These are phyloP conservation scores for Fraxinus xanthoxyloides DNA, from an alignment of 305 asterid species.

Conservation along the genomic window DNA sequence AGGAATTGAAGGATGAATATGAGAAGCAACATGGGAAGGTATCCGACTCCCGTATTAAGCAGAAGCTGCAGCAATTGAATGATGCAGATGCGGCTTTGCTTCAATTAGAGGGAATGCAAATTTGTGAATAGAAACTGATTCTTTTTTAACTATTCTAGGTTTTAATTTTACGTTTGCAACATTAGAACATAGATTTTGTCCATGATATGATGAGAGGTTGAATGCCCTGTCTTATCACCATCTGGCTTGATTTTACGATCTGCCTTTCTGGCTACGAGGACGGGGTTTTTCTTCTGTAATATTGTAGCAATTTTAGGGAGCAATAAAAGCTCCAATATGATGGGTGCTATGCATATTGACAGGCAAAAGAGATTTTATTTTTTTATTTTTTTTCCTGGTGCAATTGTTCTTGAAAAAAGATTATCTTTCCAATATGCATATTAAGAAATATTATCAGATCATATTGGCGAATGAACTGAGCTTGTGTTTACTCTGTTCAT, in stretches of 20 bases:
- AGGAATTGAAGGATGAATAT: constrained; percentile 60
- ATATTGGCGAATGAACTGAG: not conserved
- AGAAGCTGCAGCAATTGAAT: constrained; percentile 31
- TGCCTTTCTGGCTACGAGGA: not conserved
- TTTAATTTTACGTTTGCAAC: not conserved
- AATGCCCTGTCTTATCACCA: not conserved
- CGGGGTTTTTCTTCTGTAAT: not conserved
- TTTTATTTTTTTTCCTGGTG: not conserved
- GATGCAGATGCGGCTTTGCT: not conserved
- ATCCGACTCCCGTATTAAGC: constrained; percentile 38
- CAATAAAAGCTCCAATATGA: not conserved
- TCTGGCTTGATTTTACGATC: not conserved
- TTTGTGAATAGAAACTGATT: constrained; percentile 27
- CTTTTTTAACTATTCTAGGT: constrained; percentile 24
- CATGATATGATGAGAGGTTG: not conserved
- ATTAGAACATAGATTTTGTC: not conserved
- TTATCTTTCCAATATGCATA: not conserved
- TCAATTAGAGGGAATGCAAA: not conserved
- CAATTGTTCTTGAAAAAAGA: not conserved
- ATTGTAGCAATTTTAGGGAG: not conserved
- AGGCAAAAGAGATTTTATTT: not conserved
- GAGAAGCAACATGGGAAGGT: constrained; percentile 55
- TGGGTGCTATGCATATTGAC: not conserved
- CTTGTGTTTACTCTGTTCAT: not conserved
- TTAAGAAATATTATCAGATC: not conserved